Percentiles rank a stretch among this genome's conserved stretches.
These are phyloP conservation scores for Puccinia hordei DNA, from an alignment of 1,284 basidiomycete genomes.

Conservation along the genomic window DNA sequence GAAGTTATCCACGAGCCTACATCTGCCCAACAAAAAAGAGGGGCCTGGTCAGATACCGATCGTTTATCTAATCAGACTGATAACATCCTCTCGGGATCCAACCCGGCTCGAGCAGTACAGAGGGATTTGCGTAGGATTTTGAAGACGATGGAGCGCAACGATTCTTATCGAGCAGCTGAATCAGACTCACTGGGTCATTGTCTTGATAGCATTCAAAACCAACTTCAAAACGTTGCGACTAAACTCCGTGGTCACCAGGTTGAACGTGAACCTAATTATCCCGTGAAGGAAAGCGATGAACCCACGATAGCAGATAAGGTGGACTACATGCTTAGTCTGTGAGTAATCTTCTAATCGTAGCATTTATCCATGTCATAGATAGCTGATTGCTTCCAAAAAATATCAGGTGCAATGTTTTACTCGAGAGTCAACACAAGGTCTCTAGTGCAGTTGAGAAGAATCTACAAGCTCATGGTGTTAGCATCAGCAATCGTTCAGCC, in stretches of 20 bases:
- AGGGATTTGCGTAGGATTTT: constrained; percentile 50
- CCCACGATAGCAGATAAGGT: constrained; percentile 53
- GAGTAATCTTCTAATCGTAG: neutral
- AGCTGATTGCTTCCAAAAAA: neutral
- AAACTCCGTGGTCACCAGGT: constrained; percentile 49
- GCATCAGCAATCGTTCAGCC: constrained; percentile 35
- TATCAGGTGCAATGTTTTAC: constrained; percentile 50
- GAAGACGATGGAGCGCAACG: constrained; percentile 50
- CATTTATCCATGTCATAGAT: neutral
- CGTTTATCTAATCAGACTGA: constrained; percentile 47
- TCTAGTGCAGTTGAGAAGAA: constrained; percentile 52
- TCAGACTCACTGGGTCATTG: constrained; percentile 50
- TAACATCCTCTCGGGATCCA: constrained; percentile 13
- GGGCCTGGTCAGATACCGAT: constrained; percentile 50
- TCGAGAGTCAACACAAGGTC: constrained; percentile 53
- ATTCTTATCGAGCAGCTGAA: constrained; percentile 43
- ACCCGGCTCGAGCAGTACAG: constrained; percentile 43
- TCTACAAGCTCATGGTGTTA: constrained; percentile 47
- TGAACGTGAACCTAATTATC: constrained; percentile 32
- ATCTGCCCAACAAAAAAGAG: constrained; percentile 4
- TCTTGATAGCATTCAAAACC: constrained; percentile 52
- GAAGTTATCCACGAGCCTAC: neutral
- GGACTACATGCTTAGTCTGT: constrained; percentile 53
- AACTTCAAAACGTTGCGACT: constrained; percentile 49
- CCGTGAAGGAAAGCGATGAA: constrained; percentile 42